Evolutionary conservation across 495 filamentous ascomycete genomes (phyloP).

Genomic region (Aspergillus funiculosus): DNA sequence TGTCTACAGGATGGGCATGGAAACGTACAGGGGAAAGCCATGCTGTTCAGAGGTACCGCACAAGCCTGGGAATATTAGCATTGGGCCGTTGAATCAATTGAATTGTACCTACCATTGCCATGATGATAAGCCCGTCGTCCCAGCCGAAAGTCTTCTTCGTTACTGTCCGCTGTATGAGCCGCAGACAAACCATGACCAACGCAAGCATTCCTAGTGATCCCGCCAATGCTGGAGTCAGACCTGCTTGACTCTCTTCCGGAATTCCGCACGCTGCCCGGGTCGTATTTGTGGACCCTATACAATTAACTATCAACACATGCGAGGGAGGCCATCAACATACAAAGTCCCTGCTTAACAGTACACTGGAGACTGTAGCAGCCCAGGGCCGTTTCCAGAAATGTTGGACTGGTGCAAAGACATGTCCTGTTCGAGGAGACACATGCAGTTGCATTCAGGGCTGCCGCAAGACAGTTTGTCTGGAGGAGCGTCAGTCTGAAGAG

Average conservation of each 20-base stretch:
- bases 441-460: too few species aligned
- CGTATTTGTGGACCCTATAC: slow-evolving; percentile 18
- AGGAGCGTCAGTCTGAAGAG: too few species aligned
- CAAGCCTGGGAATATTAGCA: not conserved
- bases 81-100: not conserved
- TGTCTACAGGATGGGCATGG: not conserved
- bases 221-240: slow-evolving; percentile 15
- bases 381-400: slow-evolving; percentile 10
- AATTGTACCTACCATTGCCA: slow-evolving; percentile 10
- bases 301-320: not conserved
- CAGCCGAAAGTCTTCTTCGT: slow-evolving; percentile 20
- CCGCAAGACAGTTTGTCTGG: too few species aligned
- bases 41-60: slow-evolving; percentile 16
- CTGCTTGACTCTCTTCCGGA: slow-evolving; percentile 12
- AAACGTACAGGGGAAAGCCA: slow-evolving; percentile 24
- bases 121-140: slow-evolving; percentile 21
- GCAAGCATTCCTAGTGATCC: slow-evolving; percentile 20
- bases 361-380: slow-evolving; percentile 13
- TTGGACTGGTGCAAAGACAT: slow-evolving; percentile 11
- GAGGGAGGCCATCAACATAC: slow-evolving; percentile 3
- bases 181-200: slow-evolving; percentile 18
- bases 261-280: slow-evolving; percentile 19
- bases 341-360: slow-evolving; percentile 10
- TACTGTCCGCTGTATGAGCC: slow-evolving; percentile 12
- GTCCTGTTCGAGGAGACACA: too few species aligned